Percentiles rank a stretch among this genome's conserved stretches.
These are phyloP conservation scores for Coemansia reversa DNA, from an alignment of 192 early-diverging fungal genomes.

Conservation along the genomic window DNA sequence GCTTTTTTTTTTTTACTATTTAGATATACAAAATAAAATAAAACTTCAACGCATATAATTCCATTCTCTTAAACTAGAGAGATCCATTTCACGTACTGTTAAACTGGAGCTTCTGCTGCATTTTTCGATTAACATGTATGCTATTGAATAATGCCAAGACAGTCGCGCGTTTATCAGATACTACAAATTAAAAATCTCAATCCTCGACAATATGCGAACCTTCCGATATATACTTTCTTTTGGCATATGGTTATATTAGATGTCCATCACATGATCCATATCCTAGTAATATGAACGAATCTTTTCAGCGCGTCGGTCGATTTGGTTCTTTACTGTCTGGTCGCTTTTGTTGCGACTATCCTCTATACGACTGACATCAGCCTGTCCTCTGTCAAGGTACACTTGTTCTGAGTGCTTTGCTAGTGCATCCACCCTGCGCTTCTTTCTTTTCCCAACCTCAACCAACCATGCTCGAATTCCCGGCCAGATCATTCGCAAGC, in stretches of 20 bases:
- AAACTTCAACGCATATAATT: not conserved
- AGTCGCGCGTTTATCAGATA: not conserved
- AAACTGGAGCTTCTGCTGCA: not conserved
- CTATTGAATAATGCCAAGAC: not conserved
- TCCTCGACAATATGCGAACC: not conserved
- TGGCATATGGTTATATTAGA: not conserved
- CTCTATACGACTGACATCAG: not conserved
- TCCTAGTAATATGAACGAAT: constrained; percentile 49
- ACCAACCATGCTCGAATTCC: constrained; percentile 34
- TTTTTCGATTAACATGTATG: not conserved
- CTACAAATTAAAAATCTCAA: not conserved
- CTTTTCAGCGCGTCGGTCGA: constrained; percentile 45
- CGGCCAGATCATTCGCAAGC: constrained; percentile 38
- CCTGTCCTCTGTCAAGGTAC: constrained; percentile 19
- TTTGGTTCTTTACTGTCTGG: not conserved
- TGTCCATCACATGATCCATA: constrained; percentile 5
- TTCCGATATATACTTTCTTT: not conserved
- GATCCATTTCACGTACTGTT: not conserved
- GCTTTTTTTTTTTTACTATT: not conserved
- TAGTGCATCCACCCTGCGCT: constrained; percentile 10
- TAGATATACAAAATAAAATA: not conserved
- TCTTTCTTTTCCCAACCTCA: constrained; percentile 17
- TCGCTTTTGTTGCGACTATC: not conserved
- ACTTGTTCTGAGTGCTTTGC: constrained; percentile 30
- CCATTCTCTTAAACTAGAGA: not conserved